Evolutionary conservation across 768 basidiomycete genomes (phyloP), one percentile per base, ranked within the genome.

Genomic region (Hericium alpestre): DNA sequence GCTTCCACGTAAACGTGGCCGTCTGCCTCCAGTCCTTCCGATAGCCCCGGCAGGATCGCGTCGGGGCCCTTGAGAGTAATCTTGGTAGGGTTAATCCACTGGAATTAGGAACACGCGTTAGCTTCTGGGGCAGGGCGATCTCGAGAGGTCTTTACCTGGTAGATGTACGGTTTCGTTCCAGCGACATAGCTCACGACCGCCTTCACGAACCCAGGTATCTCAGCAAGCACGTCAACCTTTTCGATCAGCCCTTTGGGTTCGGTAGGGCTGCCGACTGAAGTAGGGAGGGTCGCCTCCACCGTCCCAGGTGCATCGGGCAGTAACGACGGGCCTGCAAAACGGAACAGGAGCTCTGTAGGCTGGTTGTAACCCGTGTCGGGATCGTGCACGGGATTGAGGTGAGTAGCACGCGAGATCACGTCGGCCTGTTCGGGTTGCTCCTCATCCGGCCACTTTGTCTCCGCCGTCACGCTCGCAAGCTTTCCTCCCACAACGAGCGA

Each of bases 191-290:
- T 91, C 62, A 99, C 84, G 59, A 93, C 86, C 70, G 93, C 83
- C 75, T 93, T 92, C 69, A 99, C 73, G 55, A 95, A 83, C 59
- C 86, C 84, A 11, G 96, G 96, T 61, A 96, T 90, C 74, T 99
- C 94, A 5, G 89, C 93, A 9, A 99, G 79, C 2, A 98, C 84
- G 65, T 99, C 93, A 25, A 98, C 90, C 71, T 95, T 93, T 70
- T 93, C 90, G 53, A 94, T 79, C 63, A 96, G 73, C 0, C 91
- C 92, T 40, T 81, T 82, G 13, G 83, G 82, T n/a, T 72, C 68
- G 55, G 73, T 69, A 25, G 80, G 71, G 52, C 72, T 68, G 23
- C 89, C 86, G 48, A 93, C 71, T 56, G 84, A 79, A 38, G 79
- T 72, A 20, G 73, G 63, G 39, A 89, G 60, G 20, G 75, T 76